Percentiles rank a stretch among this genome's conserved stretches.
phyloP scores from a whole-genome alignment of 1,284 basidiomycete species.

The Cutaneotrichosporon sp. region DNA sequence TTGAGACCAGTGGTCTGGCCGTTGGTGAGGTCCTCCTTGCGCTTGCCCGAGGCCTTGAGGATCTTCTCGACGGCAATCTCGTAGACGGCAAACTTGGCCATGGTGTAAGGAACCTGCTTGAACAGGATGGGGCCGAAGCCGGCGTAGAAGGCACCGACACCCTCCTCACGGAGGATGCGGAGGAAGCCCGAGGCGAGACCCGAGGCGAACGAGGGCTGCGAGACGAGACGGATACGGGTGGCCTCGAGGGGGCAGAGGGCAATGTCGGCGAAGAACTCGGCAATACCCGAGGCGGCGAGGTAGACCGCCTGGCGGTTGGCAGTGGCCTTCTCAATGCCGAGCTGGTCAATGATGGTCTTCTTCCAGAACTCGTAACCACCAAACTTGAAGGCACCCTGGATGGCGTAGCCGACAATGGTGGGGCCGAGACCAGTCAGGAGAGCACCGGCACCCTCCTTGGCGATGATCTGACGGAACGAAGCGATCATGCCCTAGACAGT shows the following conservation, averaged over 20 bases:
- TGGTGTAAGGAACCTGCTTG: conserved; percentile 54
- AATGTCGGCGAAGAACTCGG: conserved; percentile 92
- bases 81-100: conserved; percentile 55
- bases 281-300: conserved; percentile 86
- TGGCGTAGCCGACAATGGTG: conserved; percentile 85
- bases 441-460: conserved; percentile 75
- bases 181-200: conserved; percentile 54
- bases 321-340: conserved; percentile 74
- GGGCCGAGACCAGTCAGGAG: conserved; percentile 92
- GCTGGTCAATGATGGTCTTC: conserved; percentile 76
- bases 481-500: conserved; percentile 69
- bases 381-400: conserved; percentile 96
- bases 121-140: conserved; percentile 58
- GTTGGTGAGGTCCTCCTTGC: conserved; percentile 50
- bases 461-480: conserved; percentile 68
- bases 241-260: conserved; percentile 54
- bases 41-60: conserved; percentile 50
- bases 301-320: conserved; percentile 92
- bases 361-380: conserved; percentile 94
- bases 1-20: conserved; percentile 47
- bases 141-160: conserved; percentile 53
- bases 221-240: conserved; percentile 57
- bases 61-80: conserved; percentile 52
- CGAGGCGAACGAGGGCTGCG: conserved; percentile 53
- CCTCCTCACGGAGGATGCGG: conserved; percentile 54